These are phyloP conservation scores for Casuarina equisetifolia DNA, from an alignment of 306 rosid genomes.

Conservation along the genomic window DNA sequence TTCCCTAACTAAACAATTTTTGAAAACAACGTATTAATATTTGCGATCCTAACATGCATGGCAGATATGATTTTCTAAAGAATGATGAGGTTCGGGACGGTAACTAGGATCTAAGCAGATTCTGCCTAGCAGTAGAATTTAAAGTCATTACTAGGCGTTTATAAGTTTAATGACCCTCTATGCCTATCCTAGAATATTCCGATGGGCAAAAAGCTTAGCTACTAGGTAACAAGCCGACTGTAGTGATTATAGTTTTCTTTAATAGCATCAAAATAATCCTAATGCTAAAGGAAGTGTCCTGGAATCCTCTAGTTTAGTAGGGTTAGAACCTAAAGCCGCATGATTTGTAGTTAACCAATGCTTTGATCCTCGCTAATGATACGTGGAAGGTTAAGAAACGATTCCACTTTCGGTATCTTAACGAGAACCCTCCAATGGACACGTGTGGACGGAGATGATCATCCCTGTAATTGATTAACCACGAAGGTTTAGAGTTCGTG, in stretches of 20 bases:
- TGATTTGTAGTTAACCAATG: neutral
- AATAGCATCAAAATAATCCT: slow-evolving; percentile 12
- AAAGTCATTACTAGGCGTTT: too few species aligned
- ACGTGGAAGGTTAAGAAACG: slow-evolving; percentile 27
- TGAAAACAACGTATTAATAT: too few species aligned
- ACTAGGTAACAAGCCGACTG: too few species aligned
- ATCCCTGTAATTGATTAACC: slow-evolving; percentile 5
- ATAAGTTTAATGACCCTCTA: too few species aligned
- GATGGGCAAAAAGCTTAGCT: too few species aligned
- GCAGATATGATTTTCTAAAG: too few species aligned
- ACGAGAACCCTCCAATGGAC: slow-evolving; percentile 14
- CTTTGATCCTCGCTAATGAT: slow-evolving; percentile 20
- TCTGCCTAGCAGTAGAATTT: too few species aligned
- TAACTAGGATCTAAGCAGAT: too few species aligned
- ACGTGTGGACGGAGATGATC: slow-evolving; percentile 34
- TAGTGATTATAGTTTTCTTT: neutral
- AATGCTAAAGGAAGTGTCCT: slow-evolving; percentile 25
- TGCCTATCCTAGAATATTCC: neutral
- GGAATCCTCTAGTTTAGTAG: neutral
- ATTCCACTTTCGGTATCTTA: slow-evolving; percentile 39
- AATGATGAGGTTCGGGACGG: too few species aligned
- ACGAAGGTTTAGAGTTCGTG: slow-evolving; percentile 26
- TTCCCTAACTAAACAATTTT: too few species aligned
- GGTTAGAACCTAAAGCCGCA: slow-evolving; percentile 19
- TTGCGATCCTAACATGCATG: too few species aligned